Percentiles rank a stretch among this genome's conserved stretches.
These are phyloP conservation scores for Rhizophagus sp. DNA, from an alignment of 192 early-diverging fungal species.

Conservation along the genomic window DNA sequence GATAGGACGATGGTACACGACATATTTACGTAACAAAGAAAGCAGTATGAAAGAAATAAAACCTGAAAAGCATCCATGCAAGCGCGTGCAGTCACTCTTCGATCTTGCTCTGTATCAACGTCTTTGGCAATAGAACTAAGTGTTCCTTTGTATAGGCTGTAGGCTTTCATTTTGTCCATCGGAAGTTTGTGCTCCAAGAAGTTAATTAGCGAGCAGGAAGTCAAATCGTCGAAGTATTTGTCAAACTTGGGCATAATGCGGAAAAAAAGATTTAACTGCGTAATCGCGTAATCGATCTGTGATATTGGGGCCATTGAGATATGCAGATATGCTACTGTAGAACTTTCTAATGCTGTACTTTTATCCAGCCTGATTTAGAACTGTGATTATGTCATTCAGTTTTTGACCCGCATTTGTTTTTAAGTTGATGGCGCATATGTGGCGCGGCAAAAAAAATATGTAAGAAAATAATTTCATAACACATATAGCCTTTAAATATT, in stretches of 20 bases:
- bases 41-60: background rate
- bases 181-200: slow-evolving; percentile 10
- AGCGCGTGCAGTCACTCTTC: background rate
- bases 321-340: too few species aligned
- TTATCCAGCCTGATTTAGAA: too few species aligned
- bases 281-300: too few species aligned
- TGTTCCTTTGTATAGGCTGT: slow-evolving; percentile 12
- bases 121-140: slow-evolving; percentile 12
- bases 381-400: too few species aligned
- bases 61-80: slow-evolving; percentile 3
- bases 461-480: too few species aligned
- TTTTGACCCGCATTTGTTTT: too few species aligned
- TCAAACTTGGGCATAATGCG: background rate
- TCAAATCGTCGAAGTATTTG: slow-evolving; percentile 13
- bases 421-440: too few species aligned
- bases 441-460: too few species aligned
- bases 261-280: too few species aligned
- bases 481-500: too few species aligned
- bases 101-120: background rate
- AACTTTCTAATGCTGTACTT: too few species aligned
- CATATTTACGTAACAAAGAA: background rate
- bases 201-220: slow-evolving; percentile 10
- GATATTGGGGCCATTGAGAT: too few species aligned
- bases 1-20: slow-evolving; percentile 11
- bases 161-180: slow-evolving; percentile 3